phyloP scores from a whole-genome alignment of 805 yeast species.

The Starmera dryadoides region DNA sequence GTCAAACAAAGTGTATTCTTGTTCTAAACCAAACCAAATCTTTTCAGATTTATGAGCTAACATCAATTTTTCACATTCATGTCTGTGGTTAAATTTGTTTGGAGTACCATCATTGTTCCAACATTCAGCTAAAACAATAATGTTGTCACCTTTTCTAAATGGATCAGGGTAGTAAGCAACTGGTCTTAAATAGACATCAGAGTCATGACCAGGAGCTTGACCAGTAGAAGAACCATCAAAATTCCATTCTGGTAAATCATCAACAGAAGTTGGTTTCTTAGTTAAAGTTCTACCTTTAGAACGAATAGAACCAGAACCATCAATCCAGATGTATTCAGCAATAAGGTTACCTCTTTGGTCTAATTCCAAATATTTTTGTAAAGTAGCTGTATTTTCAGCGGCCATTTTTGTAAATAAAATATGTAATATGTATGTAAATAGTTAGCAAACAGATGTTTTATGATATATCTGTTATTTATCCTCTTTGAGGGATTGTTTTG shows the following conservation, averaged over 20 bases:
- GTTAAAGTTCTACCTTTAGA: slow-evolving; percentile 87
- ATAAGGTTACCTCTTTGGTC: slow-evolving; percentile 81
- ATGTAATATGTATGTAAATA: background rate
- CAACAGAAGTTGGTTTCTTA: slow-evolving; percentile 61
- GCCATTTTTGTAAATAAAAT: too few relatives aligned
- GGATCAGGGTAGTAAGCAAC: slow-evolving; percentile 94
- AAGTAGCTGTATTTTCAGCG: slow-evolving; percentile 60
- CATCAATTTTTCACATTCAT: slow-evolving; percentile 92
- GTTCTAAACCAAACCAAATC: slow-evolving; percentile 98
- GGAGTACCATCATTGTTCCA: slow-evolving; percentile 99
- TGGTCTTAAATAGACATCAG: slow-evolving; percentile 94
- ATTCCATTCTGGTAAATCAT: slow-evolving; percentile 97
- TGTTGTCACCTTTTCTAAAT: slow-evolving; percentile 96
- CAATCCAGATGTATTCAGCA: slow-evolving; percentile 98
- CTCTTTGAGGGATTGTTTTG: too few relatives aligned
- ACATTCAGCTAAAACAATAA: slow-evolving; percentile 91
- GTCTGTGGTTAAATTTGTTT: slow-evolving; percentile 97
- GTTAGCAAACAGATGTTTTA: too few relatives aligned
- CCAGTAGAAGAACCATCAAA: slow-evolving; percentile 98
- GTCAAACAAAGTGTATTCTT: slow-evolving; percentile 96
- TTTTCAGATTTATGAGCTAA: slow-evolving; percentile 78
- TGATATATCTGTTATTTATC: too few relatives aligned
- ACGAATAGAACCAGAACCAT: slow-evolving; percentile 83
- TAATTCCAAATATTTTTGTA: slow-evolving; percentile 76
- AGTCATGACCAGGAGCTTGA: slow-evolving; percentile 97